A percentile compares a stretch with the other conserved stretches of the same genome.
phyloP scores from a whole-genome alignment of 164 flowering plant genomes.

The Magnolia kwangsiensis region DNA sequence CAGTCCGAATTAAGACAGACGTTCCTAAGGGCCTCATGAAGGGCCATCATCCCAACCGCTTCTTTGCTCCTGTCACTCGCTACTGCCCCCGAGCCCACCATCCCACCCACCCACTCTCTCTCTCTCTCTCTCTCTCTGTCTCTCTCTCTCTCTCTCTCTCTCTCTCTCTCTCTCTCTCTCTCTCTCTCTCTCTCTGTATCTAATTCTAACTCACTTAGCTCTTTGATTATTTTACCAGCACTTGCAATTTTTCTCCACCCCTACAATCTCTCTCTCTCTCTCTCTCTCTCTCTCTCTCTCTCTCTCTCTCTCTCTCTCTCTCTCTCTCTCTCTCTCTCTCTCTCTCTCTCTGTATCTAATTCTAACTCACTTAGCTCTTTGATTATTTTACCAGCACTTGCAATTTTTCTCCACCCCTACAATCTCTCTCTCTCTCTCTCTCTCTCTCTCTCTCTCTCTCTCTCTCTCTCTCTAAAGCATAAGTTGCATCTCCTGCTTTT shows the following conservation, averaged over 20 bases:
- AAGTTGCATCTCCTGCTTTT: background rate
- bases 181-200: no score
- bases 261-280: slow-evolving; percentile 25
- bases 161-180: background rate
- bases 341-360: slow-evolving; percentile 20
- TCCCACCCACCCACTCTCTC: slow-evolving; percentile 37
- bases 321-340: slow-evolving; percentile 23
- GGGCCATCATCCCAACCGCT: slow-evolving; percentile 99
- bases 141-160: background rate
- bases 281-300: slow-evolving; percentile 27
- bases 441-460: slow-evolving; percentile 6
- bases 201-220: no score
- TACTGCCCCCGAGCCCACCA: slow-evolving; percentile 68
- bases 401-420: background rate
- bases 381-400: background rate
- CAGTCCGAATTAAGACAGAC: slow-evolving; percentile 93
- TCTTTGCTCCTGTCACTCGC: slow-evolving; percentile 84
- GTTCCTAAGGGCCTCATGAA: slow-evolving; percentile 93
- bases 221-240: no score
- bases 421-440: background rate
- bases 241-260: no score
- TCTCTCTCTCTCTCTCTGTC: slow-evolving; percentile 22
- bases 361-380: background rate
- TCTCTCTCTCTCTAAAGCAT: background rate
- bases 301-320: slow-evolving; percentile 26